These are phyloP conservation scores for Phyllosticta capitalensis DNA, from an alignment of 2,329 filamentous ascomycete genomes.

Conservation along the genomic window DNA sequence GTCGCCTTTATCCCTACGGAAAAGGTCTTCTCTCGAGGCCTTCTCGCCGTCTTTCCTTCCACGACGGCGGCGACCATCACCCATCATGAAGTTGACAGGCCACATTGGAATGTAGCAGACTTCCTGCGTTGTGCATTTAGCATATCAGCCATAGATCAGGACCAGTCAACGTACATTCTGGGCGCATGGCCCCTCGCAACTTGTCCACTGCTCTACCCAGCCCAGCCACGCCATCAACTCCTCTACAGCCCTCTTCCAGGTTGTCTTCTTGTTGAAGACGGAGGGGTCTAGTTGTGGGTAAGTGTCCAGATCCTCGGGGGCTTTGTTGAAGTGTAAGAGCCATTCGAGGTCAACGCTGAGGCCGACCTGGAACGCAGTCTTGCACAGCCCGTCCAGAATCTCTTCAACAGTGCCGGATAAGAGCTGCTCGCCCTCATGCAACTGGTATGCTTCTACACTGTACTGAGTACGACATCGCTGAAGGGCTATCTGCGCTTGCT, in stretches of 20 bases:
- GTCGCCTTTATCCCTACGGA: neutral
- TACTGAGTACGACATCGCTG: constrained; percentile 36
- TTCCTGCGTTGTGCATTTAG: constrained; percentile 19
- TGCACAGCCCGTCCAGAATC: constrained; percentile 33
- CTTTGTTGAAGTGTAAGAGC: constrained; percentile 22
- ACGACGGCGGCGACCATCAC: neutral
- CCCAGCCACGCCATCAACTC: constrained; percentile 43
- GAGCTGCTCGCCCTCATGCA: constrained; percentile 24
- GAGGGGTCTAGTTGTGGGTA: neutral
- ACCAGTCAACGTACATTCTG: constrained; percentile 20
- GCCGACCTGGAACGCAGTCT: constrained; percentile 33
- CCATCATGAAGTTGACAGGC: constrained; percentile 25
- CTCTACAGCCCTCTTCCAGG: constrained; percentile 29
- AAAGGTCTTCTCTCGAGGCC: neutral
- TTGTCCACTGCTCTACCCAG: constrained; percentile 39
- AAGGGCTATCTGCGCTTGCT: constrained; percentile 29
- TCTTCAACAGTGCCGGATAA: constrained; percentile 34
- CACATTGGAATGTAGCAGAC: constrained; percentile 45
- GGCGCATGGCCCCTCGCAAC: constrained; percentile 33
- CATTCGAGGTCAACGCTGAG: constrained; percentile 35
- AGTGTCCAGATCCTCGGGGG: neutral
- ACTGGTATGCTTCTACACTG: constrained; percentile 23
- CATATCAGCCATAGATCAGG: neutral
- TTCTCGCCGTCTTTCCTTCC: neutral
- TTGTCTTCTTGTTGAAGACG: neutral